Conservation (phyloP, 805 yeast genomes). For the Yamadazyma olivae region DNA sequence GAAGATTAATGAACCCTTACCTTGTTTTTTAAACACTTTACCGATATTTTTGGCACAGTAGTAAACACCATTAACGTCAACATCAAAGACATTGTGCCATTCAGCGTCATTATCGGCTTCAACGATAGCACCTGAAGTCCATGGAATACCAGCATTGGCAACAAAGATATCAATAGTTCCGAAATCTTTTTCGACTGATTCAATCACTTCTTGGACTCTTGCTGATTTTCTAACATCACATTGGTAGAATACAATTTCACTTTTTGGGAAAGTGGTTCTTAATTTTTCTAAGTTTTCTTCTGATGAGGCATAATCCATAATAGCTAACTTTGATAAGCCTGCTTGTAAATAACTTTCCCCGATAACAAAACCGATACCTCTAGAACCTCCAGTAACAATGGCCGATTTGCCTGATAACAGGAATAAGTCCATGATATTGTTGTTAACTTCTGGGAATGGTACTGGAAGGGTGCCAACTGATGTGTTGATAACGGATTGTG, state of each 20-base stretch:
- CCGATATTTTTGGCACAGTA: slow-evolving; percentile 78
- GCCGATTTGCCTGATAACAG: slow-evolving; percentile 30
- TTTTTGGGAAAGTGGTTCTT: slow-evolving; percentile 26
- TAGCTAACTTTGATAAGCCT: slow-evolving; percentile 33
- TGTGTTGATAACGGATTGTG: slow-evolving; percentile 26
- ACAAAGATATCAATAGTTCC: slow-evolving; percentile 40
- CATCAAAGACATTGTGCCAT: slow-evolving; percentile 71
- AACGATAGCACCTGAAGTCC: slow-evolving; percentile 42
- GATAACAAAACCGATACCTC: slow-evolving; percentile 36
- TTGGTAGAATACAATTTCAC: slow-evolving; percentile 28
- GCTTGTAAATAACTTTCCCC: slow-evolving; percentile 39
- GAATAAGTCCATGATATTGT: slow-evolving; percentile 28
- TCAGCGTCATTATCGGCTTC: slow-evolving; percentile 47
- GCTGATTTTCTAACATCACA: slow-evolving; percentile 40
- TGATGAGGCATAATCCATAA: slow-evolving; percentile 35
- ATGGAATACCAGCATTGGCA: slow-evolving; percentile 49
- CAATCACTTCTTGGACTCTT: slow-evolving; percentile 33
- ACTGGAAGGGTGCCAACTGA: slow-evolving; percentile 40
- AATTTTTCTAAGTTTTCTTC: slow-evolving; percentile 26
- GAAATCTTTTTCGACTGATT: slow-evolving; percentile 28
- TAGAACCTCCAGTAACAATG: slow-evolving; percentile 35
- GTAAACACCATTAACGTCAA: slow-evolving; percentile 78
- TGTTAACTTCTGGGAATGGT: slow-evolving; percentile 25
- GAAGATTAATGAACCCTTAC: slow-evolving; percentile 73
- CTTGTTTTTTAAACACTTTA: slow-evolving; percentile 65